Percentiles rank a stretch among this genome's conserved stretches.
Conservation (phyloP, 208 protist genomes). For the Leishmania major region DNA sequence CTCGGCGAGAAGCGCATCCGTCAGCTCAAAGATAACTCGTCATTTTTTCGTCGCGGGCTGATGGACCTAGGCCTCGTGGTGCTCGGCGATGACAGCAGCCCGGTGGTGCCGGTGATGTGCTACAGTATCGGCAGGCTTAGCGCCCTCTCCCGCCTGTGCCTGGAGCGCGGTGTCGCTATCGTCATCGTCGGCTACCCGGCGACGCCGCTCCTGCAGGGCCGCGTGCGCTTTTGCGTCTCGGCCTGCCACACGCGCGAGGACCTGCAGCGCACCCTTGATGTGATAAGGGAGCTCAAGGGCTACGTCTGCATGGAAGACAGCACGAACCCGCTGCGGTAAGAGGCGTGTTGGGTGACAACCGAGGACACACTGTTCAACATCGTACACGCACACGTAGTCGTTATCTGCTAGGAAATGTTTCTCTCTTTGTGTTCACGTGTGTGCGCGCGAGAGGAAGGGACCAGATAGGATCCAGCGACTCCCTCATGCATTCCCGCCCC, state of each 20-base stretch:
- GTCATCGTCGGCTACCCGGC: conserved; percentile 99
- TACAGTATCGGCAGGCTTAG: conserved; percentile 94
- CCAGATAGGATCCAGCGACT: neutral
- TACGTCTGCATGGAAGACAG: conserved; percentile 79
- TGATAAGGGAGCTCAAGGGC: conserved; percentile 85
- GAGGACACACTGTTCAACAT: neutral
- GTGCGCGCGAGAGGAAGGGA: neutral
- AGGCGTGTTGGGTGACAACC: too few relatives aligned
- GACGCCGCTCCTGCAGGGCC: conserved; percentile 90
- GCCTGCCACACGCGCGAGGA: conserved; percentile 96
- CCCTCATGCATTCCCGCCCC: neutral
- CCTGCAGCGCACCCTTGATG: conserved; percentile 88
- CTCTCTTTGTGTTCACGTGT: neutral
- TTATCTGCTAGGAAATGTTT: neutral
- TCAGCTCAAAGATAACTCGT: conserved; percentile 86
- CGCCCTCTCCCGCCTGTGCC: conserved; percentile 81
- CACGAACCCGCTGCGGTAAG: conserved; percentile 17
- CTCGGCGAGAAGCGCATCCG: conserved; percentile 78
- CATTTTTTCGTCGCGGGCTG: conserved; percentile 83
- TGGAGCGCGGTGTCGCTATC: conserved; percentile 92
- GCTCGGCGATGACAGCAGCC: conserved; percentile 91
- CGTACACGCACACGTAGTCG: neutral
- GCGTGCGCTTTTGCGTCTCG: conserved; percentile 93
- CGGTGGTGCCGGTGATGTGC: conserved; percentile 96
- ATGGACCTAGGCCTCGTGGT: conserved; percentile 83